Percentiles rank a stretch among this genome's conserved stretches.
phyloP scores from a whole-genome alignment of 2,329 filamentous ascomycete genomes.

The Xylaria sp. region DNA sequence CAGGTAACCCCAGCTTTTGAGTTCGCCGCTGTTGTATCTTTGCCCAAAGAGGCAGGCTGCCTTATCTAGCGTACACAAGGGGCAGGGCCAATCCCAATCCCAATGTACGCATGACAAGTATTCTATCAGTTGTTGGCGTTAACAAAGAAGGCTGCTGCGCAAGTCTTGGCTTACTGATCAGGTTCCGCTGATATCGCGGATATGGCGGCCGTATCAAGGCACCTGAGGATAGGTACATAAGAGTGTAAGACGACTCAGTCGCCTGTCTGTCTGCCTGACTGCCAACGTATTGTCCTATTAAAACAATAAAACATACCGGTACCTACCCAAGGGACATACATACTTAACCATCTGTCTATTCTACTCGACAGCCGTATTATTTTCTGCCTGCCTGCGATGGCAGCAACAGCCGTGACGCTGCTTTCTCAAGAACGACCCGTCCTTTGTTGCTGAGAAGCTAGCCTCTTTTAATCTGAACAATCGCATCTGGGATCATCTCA shows the following conservation, averaged over 20 bases:
- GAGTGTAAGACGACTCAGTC: constrained; percentile 15
- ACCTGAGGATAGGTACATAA: constrained; percentile 1
- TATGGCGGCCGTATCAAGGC: not conserved
- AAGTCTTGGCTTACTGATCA: constrained; percentile 34
- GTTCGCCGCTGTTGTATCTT: constrained; percentile 12
- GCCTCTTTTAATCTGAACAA: constrained; percentile 4
- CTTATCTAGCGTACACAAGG: constrained; percentile 28
- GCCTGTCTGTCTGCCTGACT: no score
- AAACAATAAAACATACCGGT: constrained; percentile 7
- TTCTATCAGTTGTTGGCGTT: constrained; percentile 20
- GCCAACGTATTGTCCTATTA: constrained; percentile 20
- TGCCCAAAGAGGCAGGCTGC: constrained; percentile 36
- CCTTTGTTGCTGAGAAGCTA: constrained; percentile 12
- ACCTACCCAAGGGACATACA: not conserved
- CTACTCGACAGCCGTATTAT: constrained; percentile 10
- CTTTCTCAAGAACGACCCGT: constrained; percentile 27
- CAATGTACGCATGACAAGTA: constrained; percentile 28
- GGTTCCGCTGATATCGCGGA: constrained; percentile 28
- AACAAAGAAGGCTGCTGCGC: constrained; percentile 25
- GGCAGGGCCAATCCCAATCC: constrained; percentile 34
- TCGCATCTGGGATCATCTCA: constrained; percentile 6
- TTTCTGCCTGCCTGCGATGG: not conserved
- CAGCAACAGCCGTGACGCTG: not conserved
- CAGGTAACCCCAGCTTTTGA: constrained; percentile 11
- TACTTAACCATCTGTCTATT: not conserved